These are phyloP conservation scores for Cucurbita pepo DNA, from an alignment of 306 rosid species.

Conservation along the genomic window DNA sequence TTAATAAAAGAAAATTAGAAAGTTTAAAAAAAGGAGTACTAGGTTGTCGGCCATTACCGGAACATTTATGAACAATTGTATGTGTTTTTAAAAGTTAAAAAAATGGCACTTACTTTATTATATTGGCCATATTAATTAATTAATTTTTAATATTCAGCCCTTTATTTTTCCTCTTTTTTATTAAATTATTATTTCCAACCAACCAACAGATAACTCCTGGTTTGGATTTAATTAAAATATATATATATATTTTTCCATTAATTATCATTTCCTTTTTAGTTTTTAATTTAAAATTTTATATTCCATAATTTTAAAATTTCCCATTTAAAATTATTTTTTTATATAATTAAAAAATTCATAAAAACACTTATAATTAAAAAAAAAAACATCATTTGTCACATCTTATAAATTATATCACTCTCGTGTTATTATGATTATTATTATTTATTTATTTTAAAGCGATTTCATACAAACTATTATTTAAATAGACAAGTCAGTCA, in stretches of 20 bases:
- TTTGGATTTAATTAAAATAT: background rate
- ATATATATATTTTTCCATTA: background rate
- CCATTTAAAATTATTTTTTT: too few species aligned
- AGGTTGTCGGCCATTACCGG: slow-evolving; percentile 60
- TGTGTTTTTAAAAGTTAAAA: background rate
- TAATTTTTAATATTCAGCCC: background rate
- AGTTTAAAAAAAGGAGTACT: slow-evolving; percentile 33
- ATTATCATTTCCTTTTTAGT: background rate
- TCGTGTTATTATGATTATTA: too few species aligned
- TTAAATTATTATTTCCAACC: background rate
- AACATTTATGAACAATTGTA: slow-evolving; percentile 14
- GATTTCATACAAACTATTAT: background rate
- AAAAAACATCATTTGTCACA: too few species aligned
- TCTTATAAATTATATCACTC: too few species aligned
- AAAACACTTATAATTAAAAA: too few species aligned
- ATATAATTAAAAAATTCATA: too few species aligned
- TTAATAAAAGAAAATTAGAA: background rate
- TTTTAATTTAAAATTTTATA: background rate
- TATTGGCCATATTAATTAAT: slow-evolving; percentile 7
- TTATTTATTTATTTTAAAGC: too few species aligned
- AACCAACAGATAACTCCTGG: slow-evolving; percentile 3
- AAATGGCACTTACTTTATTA: background rate
- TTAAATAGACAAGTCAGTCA: background rate
- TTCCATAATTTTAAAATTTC: background rate
- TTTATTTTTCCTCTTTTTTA: background rate